Conservation (phyloP, 2,329 filamentous ascomycete species). For the Monilinia polystroma region DNA sequence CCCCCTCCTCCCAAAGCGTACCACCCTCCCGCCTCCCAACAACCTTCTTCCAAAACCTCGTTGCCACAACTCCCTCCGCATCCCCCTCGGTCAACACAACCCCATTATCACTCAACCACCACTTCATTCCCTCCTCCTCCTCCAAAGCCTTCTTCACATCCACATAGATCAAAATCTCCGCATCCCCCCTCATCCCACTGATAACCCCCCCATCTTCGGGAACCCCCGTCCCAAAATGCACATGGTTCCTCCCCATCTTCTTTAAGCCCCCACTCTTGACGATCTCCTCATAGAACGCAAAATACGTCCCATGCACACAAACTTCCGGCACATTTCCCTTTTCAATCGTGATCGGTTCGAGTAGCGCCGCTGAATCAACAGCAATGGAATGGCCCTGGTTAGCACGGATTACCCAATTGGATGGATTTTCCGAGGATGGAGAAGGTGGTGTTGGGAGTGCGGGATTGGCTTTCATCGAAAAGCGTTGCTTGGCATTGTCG, state of each 20-base stretch:
- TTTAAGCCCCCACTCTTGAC: constrained; percentile 73
- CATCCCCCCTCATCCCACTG: constrained; percentile 76
- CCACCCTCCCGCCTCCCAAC: constrained; percentile 59
- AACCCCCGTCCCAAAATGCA: constrained; percentile 82
- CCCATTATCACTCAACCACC: constrained; percentile 78
- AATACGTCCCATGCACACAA: constrained; percentile 88
- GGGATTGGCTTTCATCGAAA: constrained; percentile 65
- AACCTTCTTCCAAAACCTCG: constrained; percentile 70
- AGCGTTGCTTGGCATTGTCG: constrained; percentile 87
- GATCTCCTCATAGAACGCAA: constrained; percentile 74
- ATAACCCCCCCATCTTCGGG: constrained; percentile 56
- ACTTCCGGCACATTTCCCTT: constrained; percentile 58
- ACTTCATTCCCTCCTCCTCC: constrained; percentile 55
- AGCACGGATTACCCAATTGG: constrained; percentile 83
- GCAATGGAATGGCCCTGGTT: constrained; percentile 92
- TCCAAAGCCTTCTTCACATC: constrained; percentile 66
- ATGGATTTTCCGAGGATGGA: constrained; percentile 48
- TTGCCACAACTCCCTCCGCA: constrained; percentile 60
- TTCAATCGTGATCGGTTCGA: constrained; percentile 64
- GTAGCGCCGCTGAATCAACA: constrained; percentile 66
- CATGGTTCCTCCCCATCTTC: constrained; percentile 80
- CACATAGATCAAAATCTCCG: constrained; percentile 75
- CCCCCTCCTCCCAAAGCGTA: constrained; percentile 69
- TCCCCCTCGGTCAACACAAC: constrained; percentile 67
- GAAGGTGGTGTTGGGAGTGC: constrained; percentile 29